Evolutionary conservation across 78 protist genomes (phyloP), one percentile per base, ranked within the genome.

Genomic region (Mastigamoeba balamuthi): DNA sequence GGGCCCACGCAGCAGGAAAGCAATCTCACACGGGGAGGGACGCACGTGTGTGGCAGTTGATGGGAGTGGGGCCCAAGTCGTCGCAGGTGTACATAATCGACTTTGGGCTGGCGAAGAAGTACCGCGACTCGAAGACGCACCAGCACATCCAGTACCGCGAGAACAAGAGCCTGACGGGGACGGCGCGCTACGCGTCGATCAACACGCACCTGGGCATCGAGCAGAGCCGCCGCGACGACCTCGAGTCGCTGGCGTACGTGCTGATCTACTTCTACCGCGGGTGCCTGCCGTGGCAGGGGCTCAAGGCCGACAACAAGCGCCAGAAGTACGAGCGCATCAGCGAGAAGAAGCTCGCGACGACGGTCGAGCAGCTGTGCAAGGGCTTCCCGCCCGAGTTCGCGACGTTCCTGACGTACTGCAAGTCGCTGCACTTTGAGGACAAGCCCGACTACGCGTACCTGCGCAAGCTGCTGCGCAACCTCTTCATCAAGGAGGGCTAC

Each of bases 201-300:
- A 87, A 92, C 81, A 88, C 97, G 6, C 98, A 95, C n/a, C 63
- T 80, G 23, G 96, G 97, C 29, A 85, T 78, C 6, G 94, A 93
- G 66, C 99, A 96, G 76, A 58, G 83, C 66, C 63, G 99, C 6
- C 82, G 99, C 1, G 99, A 96, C 69, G 99, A 96, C 69, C 86
- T 95, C 65, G 98, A 95, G 77, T 84, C 97, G 3, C 84, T 97
- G 29, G 97, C 92, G 25, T 94, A 93, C 41, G 91, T 93, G 39
- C 75, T 94, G 36, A 80, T 97, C 82, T 97, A 93, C 83, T 94
- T 97, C 79, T 67, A 82, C 73, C 72, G 92, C 30, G 97, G 99
- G 33, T 23, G 72, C 35, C 82, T 97, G 40, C 99, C 99, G 66
- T 97, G 99, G 99, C 99, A 97, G 71, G 96, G 97, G 2, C 80